Evolutionary conservation across 257 asterid species (phyloP).

Genomic region (Solanum ahanhuiri): DNA sequence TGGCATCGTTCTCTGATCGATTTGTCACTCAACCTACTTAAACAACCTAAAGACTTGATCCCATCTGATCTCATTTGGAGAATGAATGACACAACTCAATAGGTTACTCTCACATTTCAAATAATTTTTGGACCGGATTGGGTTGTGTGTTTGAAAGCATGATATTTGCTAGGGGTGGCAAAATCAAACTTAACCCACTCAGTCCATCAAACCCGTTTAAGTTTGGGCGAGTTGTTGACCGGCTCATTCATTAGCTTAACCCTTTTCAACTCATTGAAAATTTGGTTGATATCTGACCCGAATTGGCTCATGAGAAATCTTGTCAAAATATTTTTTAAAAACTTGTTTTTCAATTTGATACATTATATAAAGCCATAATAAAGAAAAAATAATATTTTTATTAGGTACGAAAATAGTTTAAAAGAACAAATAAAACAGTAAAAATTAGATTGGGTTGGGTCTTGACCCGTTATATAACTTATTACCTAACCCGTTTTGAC

Average conservation of each 20-base stretch:
- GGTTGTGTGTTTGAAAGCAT: not conserved
- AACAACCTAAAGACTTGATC: not conserved
- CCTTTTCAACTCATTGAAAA: no score
- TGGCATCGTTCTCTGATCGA: no score
- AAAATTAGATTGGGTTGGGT: not conserved
- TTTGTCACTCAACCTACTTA: not conserved
- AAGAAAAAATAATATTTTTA: no score
- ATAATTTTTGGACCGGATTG: not conserved
- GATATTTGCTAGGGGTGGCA: not conserved
- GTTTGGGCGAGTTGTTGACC: not conserved
- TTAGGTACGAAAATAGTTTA: not conserved
- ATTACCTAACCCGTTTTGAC: no score
- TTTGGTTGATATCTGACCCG: not conserved
- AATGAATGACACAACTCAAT: no score
- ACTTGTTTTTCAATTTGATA: not conserved
- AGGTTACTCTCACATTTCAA: no score
- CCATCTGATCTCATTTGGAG: not conserved
- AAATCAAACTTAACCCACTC: not conserved
- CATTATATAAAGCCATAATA: not conserved
- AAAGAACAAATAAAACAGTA: not conserved
- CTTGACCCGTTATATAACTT: not conserved
- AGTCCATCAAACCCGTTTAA: not conserved
- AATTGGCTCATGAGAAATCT: not conserved
- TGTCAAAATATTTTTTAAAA: no score
- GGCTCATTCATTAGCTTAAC: not conserved